Conservation (phyloP, 805 yeast genomes). For the Tanozyma kutaoensis region DNA sequence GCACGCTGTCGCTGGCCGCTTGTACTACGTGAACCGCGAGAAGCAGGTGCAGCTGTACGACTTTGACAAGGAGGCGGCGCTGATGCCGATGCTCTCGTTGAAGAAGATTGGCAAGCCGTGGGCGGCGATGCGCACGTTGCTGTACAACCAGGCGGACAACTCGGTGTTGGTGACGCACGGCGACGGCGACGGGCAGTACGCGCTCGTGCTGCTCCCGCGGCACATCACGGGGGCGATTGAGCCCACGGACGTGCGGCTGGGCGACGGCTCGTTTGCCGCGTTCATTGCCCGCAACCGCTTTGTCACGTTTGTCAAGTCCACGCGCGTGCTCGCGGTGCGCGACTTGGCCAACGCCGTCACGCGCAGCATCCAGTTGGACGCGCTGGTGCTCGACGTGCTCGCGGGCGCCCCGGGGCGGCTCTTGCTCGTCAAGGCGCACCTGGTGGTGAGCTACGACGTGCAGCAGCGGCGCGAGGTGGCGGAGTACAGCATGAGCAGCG, state of each 20-base stretch:
- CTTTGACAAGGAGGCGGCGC: conserved; percentile 44
- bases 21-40: conserved; percentile 69
- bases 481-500: conserved; percentile 58
- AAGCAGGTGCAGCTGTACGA: conserved; percentile 78
- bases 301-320: conserved; percentile 57
- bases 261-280: conserved; percentile 73
- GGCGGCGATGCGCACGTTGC: conserved; percentile 72
- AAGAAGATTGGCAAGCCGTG: conserved; percentile 77
- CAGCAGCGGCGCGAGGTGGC: conserved; percentile 78
- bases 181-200: conserved; percentile 47
- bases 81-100: conserved; percentile 72
- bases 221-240: conserved; percentile 90
- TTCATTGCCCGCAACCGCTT: conserved; percentile 94
- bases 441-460: conserved; percentile 77
- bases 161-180: conserved; percentile 69
- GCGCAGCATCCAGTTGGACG: conserved; percentile 62
- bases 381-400: conserved; percentile 56
- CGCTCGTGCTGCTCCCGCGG: conserved; percentile 66
- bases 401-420: conserved; percentile 77
- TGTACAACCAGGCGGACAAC: conserved; percentile 88
- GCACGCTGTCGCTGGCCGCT: conserved; percentile 58
- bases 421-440: conserved; percentile 54
- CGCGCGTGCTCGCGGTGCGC: conserved; percentile 64
- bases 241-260: conserved; percentile 68
- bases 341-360: conserved; percentile 76